phyloP scores from a whole-genome alignment of 768 basidiomycete species.

The Boletellus ananiceps region DNA sequence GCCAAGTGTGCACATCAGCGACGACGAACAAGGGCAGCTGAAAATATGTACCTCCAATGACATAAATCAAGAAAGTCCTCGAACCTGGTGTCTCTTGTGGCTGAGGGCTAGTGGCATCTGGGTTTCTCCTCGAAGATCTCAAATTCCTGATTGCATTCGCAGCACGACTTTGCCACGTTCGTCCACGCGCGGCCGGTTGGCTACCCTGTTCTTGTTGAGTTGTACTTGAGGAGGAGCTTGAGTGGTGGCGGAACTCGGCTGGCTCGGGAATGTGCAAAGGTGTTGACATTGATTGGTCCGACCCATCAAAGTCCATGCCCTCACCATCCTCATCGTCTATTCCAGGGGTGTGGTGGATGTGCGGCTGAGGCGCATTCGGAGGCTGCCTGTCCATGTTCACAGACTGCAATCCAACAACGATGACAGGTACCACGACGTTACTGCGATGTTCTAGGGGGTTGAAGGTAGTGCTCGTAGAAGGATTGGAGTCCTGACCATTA shows the following conservation, averaged over 20 bases:
- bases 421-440: constrained; percentile 70
- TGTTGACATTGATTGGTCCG: constrained; percentile 22
- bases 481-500: constrained; percentile 14
- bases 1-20: constrained; percentile 5
- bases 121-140: constrained; percentile 34
- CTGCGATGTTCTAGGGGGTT: constrained; percentile 24
- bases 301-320: constrained; percentile 22
- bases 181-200: constrained; percentile 28
- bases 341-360: constrained; percentile 9
- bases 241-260: constrained; percentile 16
- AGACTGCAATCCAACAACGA: constrained; percentile 78
- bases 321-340: constrained; percentile 26
- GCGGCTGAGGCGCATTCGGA: constrained; percentile 18
- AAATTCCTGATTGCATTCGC: constrained; percentile 58
- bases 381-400: constrained; percentile 47
- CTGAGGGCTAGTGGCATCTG: constrained; percentile 19
- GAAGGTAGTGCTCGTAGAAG: constrained; percentile 11
- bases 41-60: constrained; percentile 63
- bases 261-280: constrained; percentile 28
- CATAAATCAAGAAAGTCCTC: constrained; percentile 85
- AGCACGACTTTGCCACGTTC: constrained; percentile 58
- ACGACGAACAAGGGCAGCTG: not conserved
- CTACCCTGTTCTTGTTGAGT: constrained; percentile 13
- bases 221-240: constrained; percentile 7
- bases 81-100: constrained; percentile 21